phyloP scores from a whole-genome alignment of 306 rosid genomes.

The Amphicarpaea edgeworthii region DNA sequence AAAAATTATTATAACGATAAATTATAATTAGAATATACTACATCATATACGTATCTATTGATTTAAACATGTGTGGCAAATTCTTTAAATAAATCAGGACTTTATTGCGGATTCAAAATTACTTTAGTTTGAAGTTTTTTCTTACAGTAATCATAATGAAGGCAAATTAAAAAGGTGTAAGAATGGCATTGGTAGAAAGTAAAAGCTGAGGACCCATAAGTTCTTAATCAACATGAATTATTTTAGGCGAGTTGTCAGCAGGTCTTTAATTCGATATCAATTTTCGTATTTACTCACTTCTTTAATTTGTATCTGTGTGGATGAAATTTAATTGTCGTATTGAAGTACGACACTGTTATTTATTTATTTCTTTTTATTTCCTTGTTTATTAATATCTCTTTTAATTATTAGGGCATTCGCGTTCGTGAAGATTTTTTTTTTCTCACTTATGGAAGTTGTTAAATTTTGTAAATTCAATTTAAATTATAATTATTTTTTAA shows the following conservation, averaged over 20 bases:
- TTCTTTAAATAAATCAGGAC: neutral
- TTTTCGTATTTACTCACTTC: neutral
- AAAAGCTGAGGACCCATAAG: slow-evolving; percentile 14
- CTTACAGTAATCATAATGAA: neutral
- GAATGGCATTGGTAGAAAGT: neutral
- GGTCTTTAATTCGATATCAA: neutral
- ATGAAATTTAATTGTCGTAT: neutral
- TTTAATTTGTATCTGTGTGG: slow-evolving; percentile 2
- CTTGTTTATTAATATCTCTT: neutral
- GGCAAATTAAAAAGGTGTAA: neutral
- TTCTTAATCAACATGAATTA: slow-evolving; percentile 4
- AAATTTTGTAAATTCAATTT: neutral
- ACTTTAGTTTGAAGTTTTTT: neutral
- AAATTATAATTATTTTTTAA: no score
- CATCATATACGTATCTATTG: neutral
- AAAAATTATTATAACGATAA: no score
- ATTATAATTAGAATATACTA: no score
- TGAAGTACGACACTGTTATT: neutral
- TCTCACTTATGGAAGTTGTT: neutral
- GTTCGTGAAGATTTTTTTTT: neutral
- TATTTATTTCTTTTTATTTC: neutral
- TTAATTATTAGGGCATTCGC: neutral
- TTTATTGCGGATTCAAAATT: neutral
- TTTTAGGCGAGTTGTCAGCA: slow-evolving; percentile 29
- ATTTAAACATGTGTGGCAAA: neutral